phyloP scores from a whole-genome alignment of 2,329 filamentous ascomycete species.

The Cladosporium sp. region DNA sequence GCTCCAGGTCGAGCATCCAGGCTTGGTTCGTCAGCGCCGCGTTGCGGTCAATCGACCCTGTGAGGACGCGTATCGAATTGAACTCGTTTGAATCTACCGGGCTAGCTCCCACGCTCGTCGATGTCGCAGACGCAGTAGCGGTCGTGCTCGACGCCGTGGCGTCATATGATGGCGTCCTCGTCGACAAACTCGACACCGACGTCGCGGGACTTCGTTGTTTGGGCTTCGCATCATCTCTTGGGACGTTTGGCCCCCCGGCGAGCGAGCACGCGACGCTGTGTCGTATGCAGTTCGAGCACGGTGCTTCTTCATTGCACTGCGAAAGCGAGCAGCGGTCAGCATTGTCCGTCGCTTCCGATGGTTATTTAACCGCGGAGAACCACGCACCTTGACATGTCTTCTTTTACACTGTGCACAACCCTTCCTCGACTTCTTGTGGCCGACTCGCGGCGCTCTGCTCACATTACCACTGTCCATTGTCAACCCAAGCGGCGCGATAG shows the following conservation, averaged over 20 bases:
- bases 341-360: background rate
- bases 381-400: slow-evolving; percentile 27
- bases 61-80: slow-evolving; percentile 20
- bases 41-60: slow-evolving; percentile 21
- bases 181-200: slow-evolving; percentile 16
- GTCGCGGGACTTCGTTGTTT: slow-evolving; percentile 18
- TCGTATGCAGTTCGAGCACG: slow-evolving; percentile 27
- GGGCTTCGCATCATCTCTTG: slow-evolving; percentile 24
- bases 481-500: slow-evolving; percentile 10
- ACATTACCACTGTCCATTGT: slow-evolving; percentile 12
- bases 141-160: slow-evolving; percentile 10
- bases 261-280: slow-evolving; percentile 27
- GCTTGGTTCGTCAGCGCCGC: slow-evolving; percentile 16
- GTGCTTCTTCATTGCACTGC: slow-evolving; percentile 27
- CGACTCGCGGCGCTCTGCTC: slow-evolving; percentile 25
- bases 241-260: slow-evolving; percentile 26
- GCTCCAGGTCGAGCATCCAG: slow-evolving; percentile 25
- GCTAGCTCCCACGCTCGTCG: slow-evolving; percentile 10
- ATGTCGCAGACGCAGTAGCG: slow-evolving; percentile 11
- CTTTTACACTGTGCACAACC: slow-evolving; percentile 30
- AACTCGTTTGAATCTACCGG: slow-evolving; percentile 5
- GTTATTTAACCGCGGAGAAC: background rate
- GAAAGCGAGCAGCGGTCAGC: slow-evolving; percentile 9
- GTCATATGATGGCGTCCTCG: slow-evolving; percentile 16
- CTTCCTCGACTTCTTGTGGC: slow-evolving; percentile 25